Evolutionary conservation across 371 early-diverging fungal species (phyloP).

Genomic region (Chytridium lagenaria): DNA sequence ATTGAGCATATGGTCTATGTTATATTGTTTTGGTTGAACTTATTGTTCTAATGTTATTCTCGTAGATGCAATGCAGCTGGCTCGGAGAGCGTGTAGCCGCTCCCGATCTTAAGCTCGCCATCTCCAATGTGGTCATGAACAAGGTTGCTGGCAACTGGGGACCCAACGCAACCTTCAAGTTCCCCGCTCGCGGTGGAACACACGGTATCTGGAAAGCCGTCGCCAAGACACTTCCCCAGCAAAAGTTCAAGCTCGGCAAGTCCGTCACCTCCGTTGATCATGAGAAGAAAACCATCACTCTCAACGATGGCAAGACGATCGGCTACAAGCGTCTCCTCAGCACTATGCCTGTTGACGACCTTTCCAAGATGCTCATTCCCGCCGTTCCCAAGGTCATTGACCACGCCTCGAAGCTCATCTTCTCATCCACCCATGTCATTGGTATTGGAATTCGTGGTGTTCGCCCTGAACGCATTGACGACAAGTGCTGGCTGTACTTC

Average conservation of each 20-base stretch:
- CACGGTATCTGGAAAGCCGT: conserved; percentile 47
- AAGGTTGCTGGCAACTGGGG: conserved; percentile 47
- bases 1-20: no score
- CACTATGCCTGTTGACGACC: conserved; percentile 40
- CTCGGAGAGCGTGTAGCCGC: conserved; percentile 47
- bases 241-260: conserved; percentile 25
- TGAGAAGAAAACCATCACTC: conserved; percentile 24
- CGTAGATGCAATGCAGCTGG: conserved; percentile 46
- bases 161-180: conserved; percentile 43
- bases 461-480: conserved; percentile 39
- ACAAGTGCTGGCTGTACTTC: conserved; percentile 48
- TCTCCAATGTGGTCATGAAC: conserved; percentile 33
- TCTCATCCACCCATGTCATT: conserved; percentile 40
- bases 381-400: conserved; percentile 24
- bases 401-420: conserved; percentile 27
- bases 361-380: conserved; percentile 29
- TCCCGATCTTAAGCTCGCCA: conserved; percentile 39
- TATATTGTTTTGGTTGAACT: background rate
- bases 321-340: conserved; percentile 35
- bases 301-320: conserved; percentile 32
- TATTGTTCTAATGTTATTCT: no score
- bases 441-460: conserved; percentile 42
- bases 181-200: conserved; percentile 44
- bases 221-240: conserved; percentile 35
- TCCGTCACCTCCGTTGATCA: conserved; percentile 31